Percentiles rank a stretch among this genome's conserved stretches.
Evolutionary conservation across 2,329 filamentous ascomycete genomes (phyloP).

Genomic region (Aureobasidium namibiae): DNA sequence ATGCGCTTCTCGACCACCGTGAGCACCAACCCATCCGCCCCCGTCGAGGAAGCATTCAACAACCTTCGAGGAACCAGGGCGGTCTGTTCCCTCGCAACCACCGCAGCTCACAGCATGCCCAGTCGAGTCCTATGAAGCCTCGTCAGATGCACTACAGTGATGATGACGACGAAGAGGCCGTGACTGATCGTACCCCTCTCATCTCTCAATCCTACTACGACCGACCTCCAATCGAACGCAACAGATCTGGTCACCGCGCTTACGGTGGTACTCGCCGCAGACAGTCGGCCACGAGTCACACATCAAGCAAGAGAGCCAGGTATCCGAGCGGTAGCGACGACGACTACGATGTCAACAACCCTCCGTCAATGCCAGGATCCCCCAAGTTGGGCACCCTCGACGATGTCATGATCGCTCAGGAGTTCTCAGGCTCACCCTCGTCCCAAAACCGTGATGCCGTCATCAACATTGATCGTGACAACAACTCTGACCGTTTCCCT

Average conservation of each 20-base stretch:
- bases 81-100: conserved; percentile 10
- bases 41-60: conserved; percentile 37
- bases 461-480: conserved; percentile 41
- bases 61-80: conserved; percentile 17
- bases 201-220: conserved; percentile 33
- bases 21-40: conserved; percentile 34
- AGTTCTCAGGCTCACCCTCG: conserved; percentile 36
- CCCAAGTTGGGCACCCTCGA: conserved; percentile 49
- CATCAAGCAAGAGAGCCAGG: conserved; percentile 17
- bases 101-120: conserved; percentile 10
- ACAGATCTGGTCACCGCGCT: conserved; percentile 19
- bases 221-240: conserved; percentile 11
- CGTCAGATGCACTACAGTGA: conserved; percentile 23
- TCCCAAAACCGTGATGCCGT: conserved; percentile 38
- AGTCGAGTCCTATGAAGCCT: conserved; percentile 11
- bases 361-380: conserved; percentile 53
- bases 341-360: conserved; percentile 57
- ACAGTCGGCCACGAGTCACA: conserved; percentile 19
- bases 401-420: conserved; percentile 62
- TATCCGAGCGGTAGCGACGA: conserved; percentile 18
- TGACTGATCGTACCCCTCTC: conserved; percentile 48
- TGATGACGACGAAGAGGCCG: conserved; percentile 34
- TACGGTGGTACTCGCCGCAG: conserved; percentile 9
- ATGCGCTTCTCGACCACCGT: conserved; percentile 72
- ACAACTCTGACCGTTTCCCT: conserved; percentile 19